A percentile compares a stretch with the other conserved stretches of the same genome.
These are phyloP conservation scores for Podila minutissima DNA, from an alignment of 192 early-diverging fungal genomes.

Conservation along the genomic window DNA sequence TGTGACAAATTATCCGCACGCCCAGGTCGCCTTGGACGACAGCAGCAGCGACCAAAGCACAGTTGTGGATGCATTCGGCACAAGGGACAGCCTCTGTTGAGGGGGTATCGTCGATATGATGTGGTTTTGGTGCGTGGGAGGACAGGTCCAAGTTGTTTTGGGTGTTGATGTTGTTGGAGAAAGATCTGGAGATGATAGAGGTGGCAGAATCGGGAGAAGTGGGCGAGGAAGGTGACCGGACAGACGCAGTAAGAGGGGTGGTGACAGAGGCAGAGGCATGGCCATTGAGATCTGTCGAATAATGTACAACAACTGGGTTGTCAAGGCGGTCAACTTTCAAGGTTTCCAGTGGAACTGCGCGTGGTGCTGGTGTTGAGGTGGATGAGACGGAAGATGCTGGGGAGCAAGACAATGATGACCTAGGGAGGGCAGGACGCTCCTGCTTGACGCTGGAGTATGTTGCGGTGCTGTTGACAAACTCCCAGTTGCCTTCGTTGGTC, in stretches of 20 bases:
- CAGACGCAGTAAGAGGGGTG: slow-evolving; percentile 9
- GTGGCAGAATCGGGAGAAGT: background rate
- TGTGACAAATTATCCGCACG: slow-evolving; percentile 55
- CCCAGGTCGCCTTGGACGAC: slow-evolving; percentile 58
- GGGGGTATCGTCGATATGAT: slow-evolving; percentile 11
- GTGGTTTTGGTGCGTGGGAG: slow-evolving; percentile 13
- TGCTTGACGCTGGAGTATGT: slow-evolving; percentile 30
- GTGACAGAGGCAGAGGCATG: background rate
- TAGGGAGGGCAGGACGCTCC: slow-evolving; percentile 3
- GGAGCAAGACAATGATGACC: background rate
- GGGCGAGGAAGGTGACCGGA: background rate
- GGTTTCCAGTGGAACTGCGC: background rate
- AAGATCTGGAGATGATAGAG: background rate
- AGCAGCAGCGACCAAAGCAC: slow-evolving; percentile 56
- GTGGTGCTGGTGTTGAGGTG: background rate
- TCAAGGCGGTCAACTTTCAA: background rate
- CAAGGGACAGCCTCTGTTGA: slow-evolving; percentile 44
- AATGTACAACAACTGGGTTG: background rate
- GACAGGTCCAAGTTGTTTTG: slow-evolving; percentile 11
- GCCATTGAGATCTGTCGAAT: slow-evolving; percentile 28
- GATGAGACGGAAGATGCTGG: background rate
- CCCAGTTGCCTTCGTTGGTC: slow-evolving; percentile 32
- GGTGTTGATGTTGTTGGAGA: slow-evolving; percentile 28
- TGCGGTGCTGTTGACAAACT: slow-evolving; percentile 37
- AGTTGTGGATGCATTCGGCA: slow-evolving; percentile 57